Base-by-base conservation (phyloP, 108 stramenopile species). In the Cyclostephanos invisitatus region DNA sequence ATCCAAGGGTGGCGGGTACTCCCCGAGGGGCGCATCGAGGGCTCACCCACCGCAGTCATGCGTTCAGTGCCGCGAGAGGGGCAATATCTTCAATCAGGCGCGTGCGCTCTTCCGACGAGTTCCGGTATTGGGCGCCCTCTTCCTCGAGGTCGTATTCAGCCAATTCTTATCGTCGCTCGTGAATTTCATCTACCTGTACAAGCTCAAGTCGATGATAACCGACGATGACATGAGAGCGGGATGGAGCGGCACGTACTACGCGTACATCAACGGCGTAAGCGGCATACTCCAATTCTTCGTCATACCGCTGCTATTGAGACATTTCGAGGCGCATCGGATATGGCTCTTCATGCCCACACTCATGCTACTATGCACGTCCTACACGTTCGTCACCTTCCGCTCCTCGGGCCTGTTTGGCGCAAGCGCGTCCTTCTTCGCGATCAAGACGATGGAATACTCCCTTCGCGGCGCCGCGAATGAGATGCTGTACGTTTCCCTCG, bases 381-480 rank as follows among this genome's bases (percentile, higher is more conserved):
- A 69, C 64, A 65, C 72, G 32, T 79, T 75, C 49, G 56, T 49
- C 14, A 73, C 72, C 48, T 53, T 51, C 50, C 50, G 59, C 22
- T 21, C 65, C 27, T 73, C 72, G n/a, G 72, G 72, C 53, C 53
- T 79, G 7, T 46, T 70, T 68, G 70, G 77, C 73, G 68, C 66
- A 38, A 72, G 77, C 59, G 72, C 67, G 2, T 72, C 83, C 0
- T 84, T 87, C 65, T 79, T 80, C 44, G 59, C 70, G 17, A 79
- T 84, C 47, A 87, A 87, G 44, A 84, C 83, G 6, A 69, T 85
- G 74, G 87, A 87, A 58, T 87, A 87, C 67, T 83, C 82, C 12
- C 38, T 87, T 2, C 72, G 87, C 25, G 78, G 82, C 0, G 72
- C 80, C 15, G 77, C 80, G 20, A 80, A 73, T 37, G 87, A 87